Evolutionary conservation across 768 basidiomycete genomes (phyloP).

Genomic region (Amanita pseudoporphyria): DNA sequence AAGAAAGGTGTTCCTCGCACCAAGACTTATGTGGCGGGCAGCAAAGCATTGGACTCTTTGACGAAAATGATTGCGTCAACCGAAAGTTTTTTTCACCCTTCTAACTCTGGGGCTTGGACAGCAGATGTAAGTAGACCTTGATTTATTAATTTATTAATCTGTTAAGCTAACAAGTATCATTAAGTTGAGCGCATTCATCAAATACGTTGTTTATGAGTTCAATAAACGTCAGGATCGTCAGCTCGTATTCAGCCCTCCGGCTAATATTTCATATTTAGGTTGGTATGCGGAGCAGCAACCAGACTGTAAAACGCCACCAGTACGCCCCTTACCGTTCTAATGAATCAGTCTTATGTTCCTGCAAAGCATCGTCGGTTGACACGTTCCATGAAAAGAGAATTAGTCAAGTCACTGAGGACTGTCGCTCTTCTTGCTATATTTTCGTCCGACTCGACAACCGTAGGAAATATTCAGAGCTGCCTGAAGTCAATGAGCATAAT

Average conservation of each 20-base stretch:
- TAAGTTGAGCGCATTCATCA: constrained; percentile 77
- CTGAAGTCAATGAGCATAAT: constrained; percentile 76
- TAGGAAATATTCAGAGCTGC: constrained; percentile 67
- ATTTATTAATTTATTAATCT: not conserved
- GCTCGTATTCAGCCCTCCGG: not conserved
- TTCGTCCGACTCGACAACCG: constrained; percentile 68
- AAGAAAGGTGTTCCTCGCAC: constrained; percentile 30
- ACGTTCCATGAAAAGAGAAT: constrained; percentile 67
- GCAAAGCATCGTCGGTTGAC: constrained; percentile 67
- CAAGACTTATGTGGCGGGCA: constrained; percentile 69
- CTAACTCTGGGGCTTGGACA: constrained; percentile 80
- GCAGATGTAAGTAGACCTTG: constrained; percentile 41
- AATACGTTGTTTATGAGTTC: constrained; percentile 77
- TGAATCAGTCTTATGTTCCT: constrained; percentile 3
- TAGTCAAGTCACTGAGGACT: constrained; percentile 74
- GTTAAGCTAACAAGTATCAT: constrained; percentile 2
- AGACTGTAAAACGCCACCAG: constrained; percentile 72
- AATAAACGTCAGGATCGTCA: constrained; percentile 48
- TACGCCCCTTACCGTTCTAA: constrained; percentile 16
- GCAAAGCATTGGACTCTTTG: constrained; percentile 79
- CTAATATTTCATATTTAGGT: constrained; percentile 26
- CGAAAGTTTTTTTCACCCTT: constrained; percentile 88
- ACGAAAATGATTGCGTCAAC: constrained; percentile 77
- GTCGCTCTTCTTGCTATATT: constrained; percentile 87
- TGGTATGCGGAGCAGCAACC: constrained; percentile 73